These are phyloP conservation scores for Wickerhamiella brachini DNA, from an alignment of 805 yeast genomes.

Conservation along the genomic window DNA sequence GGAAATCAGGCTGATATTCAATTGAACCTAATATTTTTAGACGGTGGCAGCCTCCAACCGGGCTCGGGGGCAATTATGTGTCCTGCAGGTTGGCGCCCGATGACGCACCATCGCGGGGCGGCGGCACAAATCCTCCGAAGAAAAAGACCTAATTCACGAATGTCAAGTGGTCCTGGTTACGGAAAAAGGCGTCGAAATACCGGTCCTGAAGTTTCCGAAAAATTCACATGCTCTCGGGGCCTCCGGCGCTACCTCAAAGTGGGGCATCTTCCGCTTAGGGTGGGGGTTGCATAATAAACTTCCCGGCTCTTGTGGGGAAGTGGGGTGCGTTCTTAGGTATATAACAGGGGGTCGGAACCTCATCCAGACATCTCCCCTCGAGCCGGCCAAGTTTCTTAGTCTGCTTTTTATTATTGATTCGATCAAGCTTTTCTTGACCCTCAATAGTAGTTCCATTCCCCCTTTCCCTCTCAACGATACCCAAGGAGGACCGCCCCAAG, in stretches of 20 bases:
- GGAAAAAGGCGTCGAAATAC: not conserved
- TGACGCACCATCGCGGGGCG: not conserved
- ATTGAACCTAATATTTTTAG: not conserved
- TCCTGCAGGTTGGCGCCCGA: not conserved
- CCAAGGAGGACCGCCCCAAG: not conserved
- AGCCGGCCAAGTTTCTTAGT: not conserved
- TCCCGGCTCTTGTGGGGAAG: not conserved
- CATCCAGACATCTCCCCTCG: not conserved
- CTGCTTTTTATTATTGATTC: not conserved
- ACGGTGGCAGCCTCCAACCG: not conserved
- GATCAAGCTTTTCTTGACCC: not conserved
- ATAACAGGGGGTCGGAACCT: not conserved
- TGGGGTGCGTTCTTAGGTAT: not conserved
- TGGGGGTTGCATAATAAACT: not conserved
- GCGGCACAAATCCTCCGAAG: not conserved
- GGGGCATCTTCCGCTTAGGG: not conserved
- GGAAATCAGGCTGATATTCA: not conserved
- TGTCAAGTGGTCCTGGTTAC: not conserved
- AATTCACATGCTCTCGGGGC: too few species aligned
- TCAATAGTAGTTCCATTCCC: not conserved
- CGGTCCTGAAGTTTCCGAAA: not conserved
- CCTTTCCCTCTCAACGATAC: not conserved
- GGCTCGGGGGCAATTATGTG: not conserved
- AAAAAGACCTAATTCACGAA: not conserved
- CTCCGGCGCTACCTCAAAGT: not conserved